Evolutionary conservation across 169 alveolate species (phyloP).

Genomic region (Miamiensis avidus): DNA sequence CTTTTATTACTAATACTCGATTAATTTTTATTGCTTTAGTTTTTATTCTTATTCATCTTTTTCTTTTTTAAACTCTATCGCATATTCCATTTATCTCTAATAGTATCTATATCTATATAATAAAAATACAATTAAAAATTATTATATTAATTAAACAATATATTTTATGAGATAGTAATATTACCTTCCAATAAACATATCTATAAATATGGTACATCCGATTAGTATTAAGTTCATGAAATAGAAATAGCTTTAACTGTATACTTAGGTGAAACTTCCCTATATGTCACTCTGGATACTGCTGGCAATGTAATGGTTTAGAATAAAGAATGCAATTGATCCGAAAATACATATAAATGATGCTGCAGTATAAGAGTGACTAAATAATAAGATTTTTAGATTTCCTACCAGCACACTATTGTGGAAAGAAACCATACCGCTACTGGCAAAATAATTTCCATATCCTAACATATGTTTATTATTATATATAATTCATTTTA

Average conservation of each 20-base stretch:
- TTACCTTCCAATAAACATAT: neutral
- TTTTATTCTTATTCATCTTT: neutral
- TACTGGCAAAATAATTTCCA: slow-evolving; percentile 2
- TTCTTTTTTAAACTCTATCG: too few species aligned
- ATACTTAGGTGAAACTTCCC: neutral
- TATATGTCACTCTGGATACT: neutral
- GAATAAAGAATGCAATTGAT: slow-evolving; percentile 4
- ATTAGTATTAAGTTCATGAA: neutral
- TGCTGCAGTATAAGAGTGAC: slow-evolving; percentile 7
- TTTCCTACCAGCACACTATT: slow-evolving; percentile 19
- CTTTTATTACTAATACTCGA: neutral
- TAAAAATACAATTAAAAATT: too few species aligned
- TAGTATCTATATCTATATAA: neutral
- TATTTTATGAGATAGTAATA: neutral
- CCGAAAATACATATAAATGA: slow-evolving; percentile 17
- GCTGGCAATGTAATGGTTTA: slow-evolving; percentile 3
- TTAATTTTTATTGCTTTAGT: too few species aligned
- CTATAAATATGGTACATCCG: neutral
- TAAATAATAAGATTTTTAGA: slow-evolving; percentile 9
- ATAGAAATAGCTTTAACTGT: neutral
- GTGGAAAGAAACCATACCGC: slow-evolving; percentile 21
- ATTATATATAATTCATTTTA: neutral
- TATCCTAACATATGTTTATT: slow-evolving; percentile 2
- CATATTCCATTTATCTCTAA: neutral
- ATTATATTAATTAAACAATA: too few species aligned